Conservation (phyloP, 352 stramenopile species). For the Pythium guiyangense region DNA sequence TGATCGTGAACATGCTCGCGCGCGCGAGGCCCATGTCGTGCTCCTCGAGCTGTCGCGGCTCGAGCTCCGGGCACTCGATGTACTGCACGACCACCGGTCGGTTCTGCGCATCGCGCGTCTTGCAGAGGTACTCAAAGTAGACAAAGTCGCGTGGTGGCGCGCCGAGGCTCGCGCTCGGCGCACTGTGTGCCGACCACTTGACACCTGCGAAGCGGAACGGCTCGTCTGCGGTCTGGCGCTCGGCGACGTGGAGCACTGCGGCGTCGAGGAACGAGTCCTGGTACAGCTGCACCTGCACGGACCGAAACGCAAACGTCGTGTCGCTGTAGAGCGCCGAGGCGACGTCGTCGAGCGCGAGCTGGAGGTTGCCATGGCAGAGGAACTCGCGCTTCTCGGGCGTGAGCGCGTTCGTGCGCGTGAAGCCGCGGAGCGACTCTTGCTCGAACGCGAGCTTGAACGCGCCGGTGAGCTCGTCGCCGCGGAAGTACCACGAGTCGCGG, state of each 20-base stretch:
- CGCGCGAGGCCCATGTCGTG: slow-evolving; percentile 22
- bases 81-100: slow-evolving; percentile 23
- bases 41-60: slow-evolving; percentile 25
- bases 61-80: slow-evolving; percentile 12
- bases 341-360: slow-evolving; percentile 35
- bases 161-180: slow-evolving; percentile 16
- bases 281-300: slow-evolving; percentile 36
- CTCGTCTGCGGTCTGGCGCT: slow-evolving; percentile 22
- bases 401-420: slow-evolving; percentile 16
- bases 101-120: slow-evolving; percentile 23
- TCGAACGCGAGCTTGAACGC: slow-evolving; percentile 27
- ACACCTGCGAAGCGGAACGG: slow-evolving; percentile 45
- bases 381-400: slow-evolving; percentile 25
- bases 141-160: slow-evolving; percentile 29
- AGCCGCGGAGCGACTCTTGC: slow-evolving; percentile 24
- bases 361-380: slow-evolving; percentile 26
- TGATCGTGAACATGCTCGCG: slow-evolving; percentile 9
- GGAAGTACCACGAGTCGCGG: slow-evolving; percentile 39
- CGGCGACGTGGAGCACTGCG: slow-evolving; percentile 32
- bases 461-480: slow-evolving; percentile 25
- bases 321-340: slow-evolving; percentile 25
- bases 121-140: slow-evolving; percentile 38
- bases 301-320: slow-evolving; percentile 31
- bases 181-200: slow-evolving; percentile 34
- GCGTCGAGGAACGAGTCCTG: slow-evolving; percentile 41